These are phyloP conservation scores for Pythium grandisporangium DNA, from an alignment of 352 stramenopile genomes.

Conservation along the genomic window DNA sequence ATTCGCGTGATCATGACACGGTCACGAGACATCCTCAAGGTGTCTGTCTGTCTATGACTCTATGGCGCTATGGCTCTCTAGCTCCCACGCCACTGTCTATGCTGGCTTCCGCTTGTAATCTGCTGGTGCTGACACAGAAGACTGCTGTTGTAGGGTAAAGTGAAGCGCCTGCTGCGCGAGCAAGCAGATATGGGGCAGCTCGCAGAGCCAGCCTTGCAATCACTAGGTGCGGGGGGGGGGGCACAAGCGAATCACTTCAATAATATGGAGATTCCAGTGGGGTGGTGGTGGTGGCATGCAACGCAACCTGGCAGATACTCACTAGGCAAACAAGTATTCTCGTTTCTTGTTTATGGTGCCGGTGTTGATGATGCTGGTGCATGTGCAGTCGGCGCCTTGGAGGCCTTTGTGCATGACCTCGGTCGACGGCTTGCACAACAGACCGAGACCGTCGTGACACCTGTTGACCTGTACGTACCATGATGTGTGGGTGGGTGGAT, in stretches of 20 bases:
- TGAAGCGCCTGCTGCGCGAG: constrained; percentile 57
- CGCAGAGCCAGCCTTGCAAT: constrained; percentile 30
- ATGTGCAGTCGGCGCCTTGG: constrained; percentile 32
- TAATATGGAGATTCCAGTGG: no score
- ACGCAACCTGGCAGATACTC: no score
- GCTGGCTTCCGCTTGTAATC: no score
- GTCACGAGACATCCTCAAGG: constrained; percentile 52
- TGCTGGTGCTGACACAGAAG: no score
- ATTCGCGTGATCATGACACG: constrained; percentile 19
- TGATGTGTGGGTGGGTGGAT: background rate
- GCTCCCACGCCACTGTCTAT: no score
- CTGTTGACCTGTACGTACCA: constrained; percentile 43
- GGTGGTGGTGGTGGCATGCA: no score
- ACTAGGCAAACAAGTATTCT: background rate
- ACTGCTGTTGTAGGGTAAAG: constrained; percentile 28
- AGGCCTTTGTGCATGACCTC: constrained; percentile 53
- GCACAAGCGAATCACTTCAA: no score
- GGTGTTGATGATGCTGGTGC: background rate
- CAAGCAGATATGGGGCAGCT: constrained; percentile 72
- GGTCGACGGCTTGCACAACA: constrained; percentile 29
- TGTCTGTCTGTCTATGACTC: no score
- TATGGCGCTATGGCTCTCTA: no score
- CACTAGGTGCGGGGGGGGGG: constrained; percentile 38
- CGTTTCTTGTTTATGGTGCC: background rate
- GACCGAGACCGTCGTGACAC: constrained; percentile 24